Evolutionary conservation across 306 rosid species (phyloP), one percentile per base, ranked within the genome.

Genomic region (Dryas drummondii): DNA sequence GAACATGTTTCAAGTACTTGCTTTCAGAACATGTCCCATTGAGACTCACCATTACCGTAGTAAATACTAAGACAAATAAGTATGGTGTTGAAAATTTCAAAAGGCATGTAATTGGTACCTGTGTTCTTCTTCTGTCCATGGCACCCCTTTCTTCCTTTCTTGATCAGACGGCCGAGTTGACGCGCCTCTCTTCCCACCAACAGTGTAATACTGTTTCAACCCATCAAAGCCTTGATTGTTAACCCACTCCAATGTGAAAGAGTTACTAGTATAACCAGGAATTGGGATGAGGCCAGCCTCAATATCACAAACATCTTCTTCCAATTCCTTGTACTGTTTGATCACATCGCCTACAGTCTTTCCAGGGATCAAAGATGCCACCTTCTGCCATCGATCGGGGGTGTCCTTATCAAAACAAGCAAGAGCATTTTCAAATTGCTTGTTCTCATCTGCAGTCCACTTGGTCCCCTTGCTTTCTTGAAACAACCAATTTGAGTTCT

Each of bases 41-140:
- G 47, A 45, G 12, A 22, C 3, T 54, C n/a, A 27, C n/a, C 37
- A 5, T 57, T 22, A 26, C 6, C 45, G 64, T 45, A 48, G 26
- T 17, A 52, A 65, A 77, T 55, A 41, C 9, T 26, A 13, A 27
- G 44, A 50, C 48, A 41, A 57, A 19, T 3, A 42, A 55, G 58
- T 17, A 37, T 46, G 37, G 8, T 58, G 37, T 19, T 14, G 5
- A 32, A 9, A 58, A 6, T 3, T 16, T 63, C 68, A 63, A 3
- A 15, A 41, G 15, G 66, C 3, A 62, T 27, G 68, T 1, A 83
- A n/a, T 32, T 32, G 37, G 61, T 86, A 93, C 98, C 97, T 93
- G 84, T 92, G 97, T 73, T 92, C 97, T 71, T 90, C 93, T 82
- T 91, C 97, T 13, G 96, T 89, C 97, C 98, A 93, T 22, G 98